Percentiles rank a stretch among this genome's conserved stretches.
Evolutionary conservation across 176 grass and related monocot species (phyloP).

Genomic region (Zizania latifolia): DNA sequence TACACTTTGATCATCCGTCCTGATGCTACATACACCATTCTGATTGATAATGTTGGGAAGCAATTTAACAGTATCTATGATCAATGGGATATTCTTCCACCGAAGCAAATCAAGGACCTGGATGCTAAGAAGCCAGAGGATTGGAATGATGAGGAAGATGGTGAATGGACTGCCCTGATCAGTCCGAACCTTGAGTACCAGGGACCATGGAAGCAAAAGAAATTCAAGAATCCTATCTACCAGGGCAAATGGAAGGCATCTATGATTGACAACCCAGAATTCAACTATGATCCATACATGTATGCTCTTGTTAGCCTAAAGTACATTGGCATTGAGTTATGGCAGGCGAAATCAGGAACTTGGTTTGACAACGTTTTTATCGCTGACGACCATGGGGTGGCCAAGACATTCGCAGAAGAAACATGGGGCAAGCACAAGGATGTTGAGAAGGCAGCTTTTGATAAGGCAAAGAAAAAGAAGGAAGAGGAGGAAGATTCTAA

Average conservation of each 20-base stretch:
- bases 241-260: no score
- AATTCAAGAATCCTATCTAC: no score
- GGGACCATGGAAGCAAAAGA: constrained; percentile 76
- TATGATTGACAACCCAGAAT: no score
- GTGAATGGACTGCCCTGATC: constrained; percentile 56
- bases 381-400: constrained; percentile 51
- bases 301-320: constrained; percentile 50
- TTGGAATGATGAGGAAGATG: constrained; percentile 87
- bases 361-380: constrained; percentile 66
- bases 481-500: no score
- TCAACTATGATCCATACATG: constrained; percentile 58
- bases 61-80: constrained; percentile 68
- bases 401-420: constrained; percentile 56
- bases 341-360: constrained; percentile 79
- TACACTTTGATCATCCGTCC: constrained; percentile 76
- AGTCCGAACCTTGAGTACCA: constrained; percentile 88
- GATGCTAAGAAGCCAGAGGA: constrained; percentile 91
- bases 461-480: no score
- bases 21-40: constrained; percentile 77
- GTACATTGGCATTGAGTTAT: constrained; percentile 68
- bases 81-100: constrained; percentile 84
- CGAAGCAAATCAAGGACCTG: constrained; percentile 67
- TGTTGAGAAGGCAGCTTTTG: no score
- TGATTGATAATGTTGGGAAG: constrained; percentile 77
- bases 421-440: constrained; percentile 72